Conservation (phyloP, 768 basidiomycete genomes). For the Suillus bovinus region DNA sequence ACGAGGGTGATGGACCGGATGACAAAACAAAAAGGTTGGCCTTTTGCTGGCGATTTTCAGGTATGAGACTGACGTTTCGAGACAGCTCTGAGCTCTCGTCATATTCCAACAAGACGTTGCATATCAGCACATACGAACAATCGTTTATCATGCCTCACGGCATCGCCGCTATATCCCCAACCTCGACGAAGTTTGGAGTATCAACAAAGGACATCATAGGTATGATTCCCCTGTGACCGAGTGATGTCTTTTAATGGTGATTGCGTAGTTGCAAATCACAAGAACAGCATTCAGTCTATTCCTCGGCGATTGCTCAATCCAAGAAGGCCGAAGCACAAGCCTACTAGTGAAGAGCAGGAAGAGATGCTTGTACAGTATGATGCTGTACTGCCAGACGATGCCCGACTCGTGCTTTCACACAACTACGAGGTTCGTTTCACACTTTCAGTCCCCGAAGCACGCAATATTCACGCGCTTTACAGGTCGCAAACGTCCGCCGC, state of each 20-base stretch:
- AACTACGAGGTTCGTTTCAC: conserved; percentile 45
- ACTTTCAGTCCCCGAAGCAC: conserved; percentile 21
- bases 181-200: conserved; percentile 87
- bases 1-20: conserved; percentile 71
- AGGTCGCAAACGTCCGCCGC: conserved; percentile 69
- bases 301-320: conserved; percentile 79
- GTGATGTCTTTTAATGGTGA: neutral
- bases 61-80: neutral
- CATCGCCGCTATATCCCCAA: conserved; percentile 69
- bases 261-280: conserved; percentile 69
- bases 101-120: conserved; percentile 51
- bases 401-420: conserved; percentile 56
- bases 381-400: conserved; percentile 71
- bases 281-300: conserved; percentile 72
- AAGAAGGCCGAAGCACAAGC: conserved; percentile 75
- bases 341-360: conserved; percentile 76
- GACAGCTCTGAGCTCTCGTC: conserved; percentile 55
- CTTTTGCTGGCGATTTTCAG: conserved; percentile 20
- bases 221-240: conserved; percentile 36
- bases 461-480: conserved; percentile 5
- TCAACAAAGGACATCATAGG: conserved; percentile 84
- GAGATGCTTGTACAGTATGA: conserved; percentile 89
- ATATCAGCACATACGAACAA: conserved; percentile 63
- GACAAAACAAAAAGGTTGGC: conserved; percentile 69
- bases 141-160: conserved; percentile 70